phyloP scores from a whole-genome alignment of 768 basidiomycete species.

The Rhodosporidiobolus sp. region DNA sequence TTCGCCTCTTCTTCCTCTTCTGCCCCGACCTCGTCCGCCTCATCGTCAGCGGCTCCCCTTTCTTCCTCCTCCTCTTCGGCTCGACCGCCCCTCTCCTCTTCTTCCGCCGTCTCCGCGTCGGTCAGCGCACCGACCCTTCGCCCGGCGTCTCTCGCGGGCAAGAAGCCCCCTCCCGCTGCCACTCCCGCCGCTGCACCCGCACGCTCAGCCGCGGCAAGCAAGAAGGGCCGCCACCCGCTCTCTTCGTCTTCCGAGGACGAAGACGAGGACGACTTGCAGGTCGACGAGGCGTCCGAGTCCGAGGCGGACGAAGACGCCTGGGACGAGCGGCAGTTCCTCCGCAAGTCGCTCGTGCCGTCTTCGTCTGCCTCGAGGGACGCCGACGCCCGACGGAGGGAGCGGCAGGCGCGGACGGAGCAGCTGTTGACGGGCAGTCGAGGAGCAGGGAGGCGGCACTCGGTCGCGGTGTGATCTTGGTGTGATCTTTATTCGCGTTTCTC shows the following conservation, averaged over 20 bases:
- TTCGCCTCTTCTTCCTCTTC: not conserved
- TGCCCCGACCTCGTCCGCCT: not conserved
- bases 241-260: not conserved
- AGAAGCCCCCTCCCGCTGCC: not conserved
- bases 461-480: constrained; percentile 57
- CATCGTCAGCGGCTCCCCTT: not conserved
- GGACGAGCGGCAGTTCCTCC: constrained; percentile 43
- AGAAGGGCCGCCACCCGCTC: too few relatives aligned
- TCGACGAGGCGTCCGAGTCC: not conserved
- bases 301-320: constrained; percentile 57
- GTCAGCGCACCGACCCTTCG: not conserved
- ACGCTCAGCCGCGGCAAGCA: not conserved
- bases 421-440: constrained; percentile 70
- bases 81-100: not conserved
- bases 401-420: constrained; percentile 50
- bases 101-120: not conserved
- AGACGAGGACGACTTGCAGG: not conserved
- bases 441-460: constrained; percentile 81
- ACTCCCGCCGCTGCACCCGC: not conserved
- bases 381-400: constrained; percentile 35
- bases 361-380: not conserved
- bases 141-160: constrained; percentile 24
- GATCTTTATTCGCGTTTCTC: not conserved
- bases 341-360: constrained; percentile 55
- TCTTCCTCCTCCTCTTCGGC: too few relatives aligned